Conservation (phyloP, 1,284 basidiomycete species). For the Phenoliferia sp. region DNA sequence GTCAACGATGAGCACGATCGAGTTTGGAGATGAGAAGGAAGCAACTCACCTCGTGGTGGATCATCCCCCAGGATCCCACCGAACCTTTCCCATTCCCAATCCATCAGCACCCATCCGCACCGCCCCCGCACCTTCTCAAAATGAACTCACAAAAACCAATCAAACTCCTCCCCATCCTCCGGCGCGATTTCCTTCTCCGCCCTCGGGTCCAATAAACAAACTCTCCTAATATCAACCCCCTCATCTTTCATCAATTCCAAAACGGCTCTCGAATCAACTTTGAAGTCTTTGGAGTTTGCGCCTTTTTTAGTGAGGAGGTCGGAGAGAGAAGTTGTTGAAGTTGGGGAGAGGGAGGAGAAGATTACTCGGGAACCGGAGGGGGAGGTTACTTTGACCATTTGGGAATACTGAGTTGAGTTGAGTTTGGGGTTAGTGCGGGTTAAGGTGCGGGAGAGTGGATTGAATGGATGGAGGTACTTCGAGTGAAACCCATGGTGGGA, state of each 20-base stretch:
- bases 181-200: conserved; percentile 65
- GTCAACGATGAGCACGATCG: background rate
- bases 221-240: conserved; percentile 53
- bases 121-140: too few relatives aligned
- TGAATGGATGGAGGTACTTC: too few relatives aligned
- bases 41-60: conserved; percentile 64
- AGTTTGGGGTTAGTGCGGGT: too few relatives aligned
- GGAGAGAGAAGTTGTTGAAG: conserved; percentile 59
- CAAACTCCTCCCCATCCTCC: conserved; percentile 67
- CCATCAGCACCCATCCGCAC: too few relatives aligned
- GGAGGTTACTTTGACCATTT: conserved; percentile 54
- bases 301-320: conserved; percentile 36
- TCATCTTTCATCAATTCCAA: conserved; percentile 58
- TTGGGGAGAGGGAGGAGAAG: conserved; percentile 74
- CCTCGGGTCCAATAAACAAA: conserved; percentile 85
- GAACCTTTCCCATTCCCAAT: conserved; percentile 23
- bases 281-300: conserved; percentile 45
- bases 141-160: conserved; percentile 79
- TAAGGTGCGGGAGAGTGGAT: too few relatives aligned
- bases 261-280: conserved; percentile 60
- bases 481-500: conserved; percentile 72
- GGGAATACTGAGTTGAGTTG: too few relatives aligned
- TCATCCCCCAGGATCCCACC: conserved; percentile 66
- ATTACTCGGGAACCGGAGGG: conserved; percentile 56
- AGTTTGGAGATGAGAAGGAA: background rate